These are phyloP conservation scores for Talaromyces stipitatus DNA, from an alignment of 495 filamentous ascomycete genomes.

Conservation along the genomic window DNA sequence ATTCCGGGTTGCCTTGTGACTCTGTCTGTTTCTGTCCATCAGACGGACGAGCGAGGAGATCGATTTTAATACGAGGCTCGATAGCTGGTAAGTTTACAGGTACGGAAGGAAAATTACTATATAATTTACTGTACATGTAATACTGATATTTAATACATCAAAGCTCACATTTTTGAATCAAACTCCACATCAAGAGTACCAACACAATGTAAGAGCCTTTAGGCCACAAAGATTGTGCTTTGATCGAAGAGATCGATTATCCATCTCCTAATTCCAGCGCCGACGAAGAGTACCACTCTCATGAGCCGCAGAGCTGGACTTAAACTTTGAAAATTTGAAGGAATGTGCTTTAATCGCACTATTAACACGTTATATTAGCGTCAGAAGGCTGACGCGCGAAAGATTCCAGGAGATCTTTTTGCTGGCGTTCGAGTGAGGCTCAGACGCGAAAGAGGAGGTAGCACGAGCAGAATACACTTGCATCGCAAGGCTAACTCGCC, in stretches of 20 bases:
- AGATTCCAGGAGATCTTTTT: background rate
- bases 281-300: conserved; percentile 5
- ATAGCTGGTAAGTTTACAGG: no score
- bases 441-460: background rate
- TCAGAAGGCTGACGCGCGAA: background rate
- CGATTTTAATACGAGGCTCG: no score
- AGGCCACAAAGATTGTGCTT: no score
- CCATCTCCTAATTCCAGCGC: conserved; percentile 1
- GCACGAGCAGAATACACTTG: conserved; percentile 1
- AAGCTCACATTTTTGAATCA: no score
- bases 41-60: no score
- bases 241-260: background rate
- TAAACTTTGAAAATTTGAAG: conserved; percentile 7
- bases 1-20: background rate
- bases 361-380: background rate
- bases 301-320: conserved; percentile 5
- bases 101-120: no score
- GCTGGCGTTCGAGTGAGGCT: background rate
- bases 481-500: conserved; percentile 7
- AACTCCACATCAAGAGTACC: no score
- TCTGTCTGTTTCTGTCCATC: no score
- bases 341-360: background rate
- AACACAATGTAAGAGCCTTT: no score
- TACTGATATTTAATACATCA: no score
- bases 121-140: no score